Percentiles rank a stretch among this genome's conserved stretches.
Conservation (phyloP, 1,139 yeast genomes). For the Pichia sp. region DNA sequence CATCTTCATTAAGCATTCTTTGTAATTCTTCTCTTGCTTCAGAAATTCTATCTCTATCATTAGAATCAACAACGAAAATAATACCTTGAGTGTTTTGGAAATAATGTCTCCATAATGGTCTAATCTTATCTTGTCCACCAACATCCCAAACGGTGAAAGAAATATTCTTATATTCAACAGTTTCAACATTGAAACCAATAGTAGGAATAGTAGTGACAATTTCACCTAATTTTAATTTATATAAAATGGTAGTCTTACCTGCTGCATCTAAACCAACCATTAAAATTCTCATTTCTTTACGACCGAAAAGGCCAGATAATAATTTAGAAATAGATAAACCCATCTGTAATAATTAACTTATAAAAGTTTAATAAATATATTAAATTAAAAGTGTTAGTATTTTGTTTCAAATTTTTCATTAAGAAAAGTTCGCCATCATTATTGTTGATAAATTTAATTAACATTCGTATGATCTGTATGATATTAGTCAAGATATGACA, state of each 20-base stretch:
- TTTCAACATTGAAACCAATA: slow-evolving; percentile 90
- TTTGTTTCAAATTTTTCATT: neutral
- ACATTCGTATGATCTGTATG: too few species aligned
- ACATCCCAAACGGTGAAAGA: slow-evolving; percentile 96
- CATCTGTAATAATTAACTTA: slow-evolving; percentile 38
- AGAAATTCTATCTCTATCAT: slow-evolving; percentile 88
- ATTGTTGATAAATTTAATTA: too few species aligned
- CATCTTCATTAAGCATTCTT: slow-evolving; percentile 91
- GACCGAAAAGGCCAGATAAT: slow-evolving; percentile 79
- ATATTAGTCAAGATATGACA: too few species aligned
- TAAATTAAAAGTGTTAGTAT: slow-evolving; percentile 5
- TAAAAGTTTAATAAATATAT: neutral
- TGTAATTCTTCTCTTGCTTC: slow-evolving; percentile 92
- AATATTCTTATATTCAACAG: slow-evolving; percentile 90
- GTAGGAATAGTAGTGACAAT: slow-evolving; percentile 92
- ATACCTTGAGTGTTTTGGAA: slow-evolving; percentile 93
- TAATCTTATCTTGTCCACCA: slow-evolving; percentile 95
- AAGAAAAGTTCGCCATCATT: too few species aligned
- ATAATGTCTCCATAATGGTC: slow-evolving; percentile 94
- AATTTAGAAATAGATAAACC: slow-evolving; percentile 86
- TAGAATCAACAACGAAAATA: slow-evolving; percentile 86
- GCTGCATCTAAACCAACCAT: slow-evolving; percentile 95
- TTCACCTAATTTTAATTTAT: slow-evolving; percentile 86
- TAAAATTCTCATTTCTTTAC: slow-evolving; percentile 82
- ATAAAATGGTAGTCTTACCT: slow-evolving; percentile 86